Percentiles rank a stretch among this genome's conserved stretches.
Conservation (phyloP, 2,329 filamentous ascomycete genomes). For the Pseudogymnoascus pannorum region DNA sequence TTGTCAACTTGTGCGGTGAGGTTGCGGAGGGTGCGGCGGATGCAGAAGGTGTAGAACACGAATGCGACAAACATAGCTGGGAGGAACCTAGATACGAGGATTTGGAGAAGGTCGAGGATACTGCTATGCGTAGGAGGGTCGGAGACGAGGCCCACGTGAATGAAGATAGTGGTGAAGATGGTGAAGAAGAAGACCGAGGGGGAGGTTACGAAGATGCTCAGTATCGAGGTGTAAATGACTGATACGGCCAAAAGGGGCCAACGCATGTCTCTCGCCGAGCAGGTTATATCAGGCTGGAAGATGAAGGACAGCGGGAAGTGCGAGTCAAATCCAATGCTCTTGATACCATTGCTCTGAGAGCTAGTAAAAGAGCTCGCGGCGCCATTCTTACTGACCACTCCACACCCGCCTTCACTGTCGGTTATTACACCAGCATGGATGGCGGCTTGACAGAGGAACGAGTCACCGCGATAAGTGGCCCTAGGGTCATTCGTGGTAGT, state of each 20-base stretch:
- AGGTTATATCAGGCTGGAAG: conserved; percentile 60
- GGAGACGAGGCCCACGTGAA: conserved; percentile 82
- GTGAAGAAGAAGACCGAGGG: conserved; percentile 79
- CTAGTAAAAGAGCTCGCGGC: conserved; percentile 55
- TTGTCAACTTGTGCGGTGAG: conserved; percentile 84
- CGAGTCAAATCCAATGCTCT: conserved; percentile 71
- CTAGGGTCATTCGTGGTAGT: conserved; percentile 29
- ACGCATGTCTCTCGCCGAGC: conserved; percentile 67
- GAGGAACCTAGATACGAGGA: conserved; percentile 72
- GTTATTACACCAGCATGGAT: conserved; percentile 76
- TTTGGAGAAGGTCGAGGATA: conserved; percentile 66
- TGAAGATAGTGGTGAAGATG: conserved; percentile 75
- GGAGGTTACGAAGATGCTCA: conserved; percentile 77
- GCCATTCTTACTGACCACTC: conserved; percentile 69
- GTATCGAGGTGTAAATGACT: conserved; percentile 64
- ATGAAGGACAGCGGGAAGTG: conserved; percentile 84
- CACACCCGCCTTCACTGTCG: conserved; percentile 68
- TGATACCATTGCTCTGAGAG: conserved; percentile 64
- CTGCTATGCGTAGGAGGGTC: conserved; percentile 68
- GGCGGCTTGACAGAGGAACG: conserved; percentile 77
- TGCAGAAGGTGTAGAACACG: conserved; percentile 75
- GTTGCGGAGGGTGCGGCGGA: conserved; percentile 61
- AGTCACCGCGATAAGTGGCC: conserved; percentile 77
- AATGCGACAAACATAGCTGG: conserved; percentile 82
- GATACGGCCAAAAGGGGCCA: conserved; percentile 83